Conservation (phyloP, 331 rosid genomes). For the Arachis monticola region DNA sequence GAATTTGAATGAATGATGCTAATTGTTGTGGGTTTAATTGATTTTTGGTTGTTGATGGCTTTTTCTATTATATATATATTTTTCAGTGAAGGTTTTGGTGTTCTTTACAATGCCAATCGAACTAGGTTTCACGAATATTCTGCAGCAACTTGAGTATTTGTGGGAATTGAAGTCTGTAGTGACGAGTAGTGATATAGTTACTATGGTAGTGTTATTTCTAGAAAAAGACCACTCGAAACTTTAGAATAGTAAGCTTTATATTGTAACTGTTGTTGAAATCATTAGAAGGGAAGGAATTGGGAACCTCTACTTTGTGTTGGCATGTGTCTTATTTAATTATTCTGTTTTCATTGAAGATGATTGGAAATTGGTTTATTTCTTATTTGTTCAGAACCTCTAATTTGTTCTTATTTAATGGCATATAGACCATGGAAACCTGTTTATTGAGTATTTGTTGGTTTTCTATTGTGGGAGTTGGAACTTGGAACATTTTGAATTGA, state of each 20-base stretch:
- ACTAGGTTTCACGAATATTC: slow-evolving; percentile 64
- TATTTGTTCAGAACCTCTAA: too few relatives aligned
- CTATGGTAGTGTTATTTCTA: slow-evolving; percentile 68
- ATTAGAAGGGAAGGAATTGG: neutral
- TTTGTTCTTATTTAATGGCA: too few relatives aligned
- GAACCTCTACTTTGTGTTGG: neutral
- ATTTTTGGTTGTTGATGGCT: slow-evolving; percentile 17
- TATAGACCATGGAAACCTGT: too few relatives aligned
- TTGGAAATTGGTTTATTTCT: slow-evolving; percentile 67
- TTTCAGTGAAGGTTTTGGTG: slow-evolving; percentile 86
- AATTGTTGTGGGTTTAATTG: slow-evolving; percentile 15
- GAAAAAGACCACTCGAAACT: slow-evolving; percentile 83
- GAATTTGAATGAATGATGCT: neutral
- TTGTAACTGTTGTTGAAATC: neutral
- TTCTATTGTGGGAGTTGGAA: too few relatives aligned
- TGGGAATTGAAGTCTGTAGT: slow-evolving; percentile 83
- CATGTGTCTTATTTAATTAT: neutral
- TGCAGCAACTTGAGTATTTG: slow-evolving; percentile 84
- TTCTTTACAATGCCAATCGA: slow-evolving; percentile 93
- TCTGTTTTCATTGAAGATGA: slow-evolving; percentile 75
- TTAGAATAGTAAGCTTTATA: slow-evolving; percentile 64
- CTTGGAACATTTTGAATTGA: too few relatives aligned
- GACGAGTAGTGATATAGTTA: slow-evolving; percentile 59
- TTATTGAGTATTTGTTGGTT: too few relatives aligned
- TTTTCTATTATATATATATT: neutral